These are phyloP conservation scores for Entrophospora sp. DNA, from an alignment of 192 early-diverging fungal species.

Conservation along the genomic window DNA sequence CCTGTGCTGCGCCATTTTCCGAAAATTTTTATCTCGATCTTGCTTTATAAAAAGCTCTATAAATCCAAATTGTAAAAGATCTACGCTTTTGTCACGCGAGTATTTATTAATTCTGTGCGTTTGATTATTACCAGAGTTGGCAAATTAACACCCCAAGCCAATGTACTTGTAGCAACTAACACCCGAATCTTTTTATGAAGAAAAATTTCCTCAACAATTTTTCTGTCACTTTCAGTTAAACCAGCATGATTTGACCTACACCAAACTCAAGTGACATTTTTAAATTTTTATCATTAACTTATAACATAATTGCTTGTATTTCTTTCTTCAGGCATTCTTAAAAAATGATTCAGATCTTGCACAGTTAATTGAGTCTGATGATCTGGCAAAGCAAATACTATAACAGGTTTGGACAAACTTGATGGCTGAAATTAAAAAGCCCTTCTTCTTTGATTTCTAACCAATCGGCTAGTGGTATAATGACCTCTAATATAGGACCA, in stretches of 20 bases:
- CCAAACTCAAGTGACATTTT: slow-evolving; percentile 82
- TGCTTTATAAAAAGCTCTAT: too few relatives aligned
- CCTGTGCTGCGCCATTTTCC: too few relatives aligned
- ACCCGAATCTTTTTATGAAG: slow-evolving; percentile 92
- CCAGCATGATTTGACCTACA: slow-evolving; percentile 98
- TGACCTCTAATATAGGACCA: slow-evolving; percentile 94
- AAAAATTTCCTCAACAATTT: slow-evolving; percentile 88
- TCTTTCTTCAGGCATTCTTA: slow-evolving; percentile 79
- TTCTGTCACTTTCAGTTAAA: slow-evolving; percentile 77
- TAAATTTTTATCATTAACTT: slow-evolving; percentile 73
- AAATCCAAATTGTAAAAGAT: too few relatives aligned
- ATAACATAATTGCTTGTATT: slow-evolving; percentile 59
- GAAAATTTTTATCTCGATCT: too few relatives aligned
- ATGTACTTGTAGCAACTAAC: slow-evolving; percentile 87
- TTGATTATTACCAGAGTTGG: slow-evolving; percentile 96
- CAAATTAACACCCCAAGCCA: slow-evolving; percentile 98
- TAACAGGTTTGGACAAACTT: slow-evolving; percentile 96
- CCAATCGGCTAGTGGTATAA: slow-evolving; percentile 97
- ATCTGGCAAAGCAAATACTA: slow-evolving; percentile 96
- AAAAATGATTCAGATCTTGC: slow-evolving; percentile 85
- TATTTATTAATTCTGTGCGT: slow-evolving; percentile 97
- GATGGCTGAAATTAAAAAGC: slow-evolving; percentile 94
- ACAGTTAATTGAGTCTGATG: slow-evolving; percentile 94
- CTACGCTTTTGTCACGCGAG: too few relatives aligned
- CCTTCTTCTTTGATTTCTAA: slow-evolving; percentile 78